Base-by-base conservation (phyloP, 805 yeast species). In the Candida germanica region DNA sequence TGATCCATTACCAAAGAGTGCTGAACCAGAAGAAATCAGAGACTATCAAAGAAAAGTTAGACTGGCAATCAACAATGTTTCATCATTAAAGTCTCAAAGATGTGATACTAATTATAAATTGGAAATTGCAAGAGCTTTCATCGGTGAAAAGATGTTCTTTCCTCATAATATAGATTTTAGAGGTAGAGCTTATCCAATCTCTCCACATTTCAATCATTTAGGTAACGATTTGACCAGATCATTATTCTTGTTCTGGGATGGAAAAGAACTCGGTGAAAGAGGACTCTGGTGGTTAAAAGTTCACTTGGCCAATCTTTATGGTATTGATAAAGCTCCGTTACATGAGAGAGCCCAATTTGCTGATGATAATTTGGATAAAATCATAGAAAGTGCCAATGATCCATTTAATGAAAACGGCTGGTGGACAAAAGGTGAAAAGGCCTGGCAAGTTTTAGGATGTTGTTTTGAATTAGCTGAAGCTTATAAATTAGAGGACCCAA, bases 51-150 rank as follows among this genome's bases (percentile, higher is more conserved):
- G 78, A 18, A 59, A 67, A 32, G 77, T 85, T 39, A 80, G 79
- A 38, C 69, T 66, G 24, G 49, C 76, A 6, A 70, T 79, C 14
- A 75, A 79, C 44, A 80, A 77, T 28, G 80, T 79, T 42, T 76
- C 84, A 8, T 68, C 82, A 15, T 69, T 74, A 43, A 79, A 93
- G 58, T 89, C 98, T 0, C 84, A 82, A 56, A 77, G 98, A 58
- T 93, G 98, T 65, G 97, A 89, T 59, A 72, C 86, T 44, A 91
- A 93, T 57, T 93, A 93, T 59, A 93, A 87, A 57, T 64, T 93
- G 35, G 98, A 93, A 59, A 87, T 93, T 54, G 98, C 98, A 0
- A 74, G 98, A 46, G 96, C 96, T 0, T 83, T 59, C 61, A 83
- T 73, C 39, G 94, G 94, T 16, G 93, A 84, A 56, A 64, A 61